These are phyloP conservation scores for Penicillium concentricum DNA, from an alignment of 2,329 filamentous ascomycete genomes.

Conservation along the genomic window DNA sequence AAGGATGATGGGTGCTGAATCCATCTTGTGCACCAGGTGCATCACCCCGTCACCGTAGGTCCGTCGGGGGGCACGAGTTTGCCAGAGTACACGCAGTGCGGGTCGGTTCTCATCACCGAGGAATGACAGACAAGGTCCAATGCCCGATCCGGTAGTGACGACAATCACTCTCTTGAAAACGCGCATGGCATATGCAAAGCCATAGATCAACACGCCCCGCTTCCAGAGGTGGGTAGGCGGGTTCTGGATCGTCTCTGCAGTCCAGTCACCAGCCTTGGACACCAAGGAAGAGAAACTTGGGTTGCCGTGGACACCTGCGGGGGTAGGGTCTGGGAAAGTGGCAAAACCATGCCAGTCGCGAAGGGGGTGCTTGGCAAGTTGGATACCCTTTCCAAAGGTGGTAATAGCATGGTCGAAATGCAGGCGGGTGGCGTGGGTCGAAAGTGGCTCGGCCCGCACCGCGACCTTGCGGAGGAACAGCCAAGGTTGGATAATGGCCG, in stretches of 20 bases:
- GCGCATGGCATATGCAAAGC: constrained; percentile 65
- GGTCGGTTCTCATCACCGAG: constrained; percentile 51
- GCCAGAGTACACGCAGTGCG: constrained; percentile 64
- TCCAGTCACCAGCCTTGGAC: constrained; percentile 76
- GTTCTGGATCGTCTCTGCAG: constrained; percentile 59
- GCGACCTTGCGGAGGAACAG: constrained; percentile 65
- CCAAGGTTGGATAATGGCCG: constrained; percentile 71
- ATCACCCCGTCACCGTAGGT: constrained; percentile 63
- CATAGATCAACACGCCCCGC: constrained; percentile 64
- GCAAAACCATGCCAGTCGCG: constrained; percentile 76
- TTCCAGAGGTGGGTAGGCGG: constrained; percentile 66
- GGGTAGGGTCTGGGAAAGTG: constrained; percentile 60
- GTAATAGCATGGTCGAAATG: constrained; percentile 65
- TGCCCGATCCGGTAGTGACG: constrained; percentile 71
- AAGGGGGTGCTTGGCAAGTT: constrained; percentile 63
- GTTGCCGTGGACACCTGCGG: constrained; percentile 23
- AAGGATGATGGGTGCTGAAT: constrained; percentile 64
- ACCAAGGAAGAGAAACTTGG: constrained; percentile 66
- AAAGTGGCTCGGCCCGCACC: constrained; percentile 67
- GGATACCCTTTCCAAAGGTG: constrained; percentile 56
- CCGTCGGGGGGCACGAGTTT: constrained; percentile 58
- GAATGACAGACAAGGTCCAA: constrained; percentile 66
- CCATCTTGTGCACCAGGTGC: constrained; percentile 55
- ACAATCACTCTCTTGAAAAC: constrained; percentile 66
- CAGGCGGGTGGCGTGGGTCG: constrained; percentile 68